phyloP scores from a whole-genome alignment of 805 yeast species.

The Saccharomycopsis sp. region DNA sequence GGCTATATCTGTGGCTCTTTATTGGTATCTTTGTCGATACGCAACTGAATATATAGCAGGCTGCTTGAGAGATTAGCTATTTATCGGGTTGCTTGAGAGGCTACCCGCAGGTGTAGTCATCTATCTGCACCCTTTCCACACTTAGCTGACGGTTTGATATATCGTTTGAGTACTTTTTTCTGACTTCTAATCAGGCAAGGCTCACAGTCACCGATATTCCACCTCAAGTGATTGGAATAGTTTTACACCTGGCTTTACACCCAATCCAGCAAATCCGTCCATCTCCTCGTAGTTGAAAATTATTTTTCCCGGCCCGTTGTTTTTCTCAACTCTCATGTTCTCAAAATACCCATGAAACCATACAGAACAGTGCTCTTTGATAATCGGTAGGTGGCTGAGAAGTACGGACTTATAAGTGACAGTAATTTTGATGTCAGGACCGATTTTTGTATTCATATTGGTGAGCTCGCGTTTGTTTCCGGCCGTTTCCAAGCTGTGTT shows the following conservation, averaged over 20 bases:
- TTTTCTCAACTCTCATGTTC: slow-evolving; percentile 15
- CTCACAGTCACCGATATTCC: no score
- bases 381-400: neutral
- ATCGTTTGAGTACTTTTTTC: no score
- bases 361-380: neutral
- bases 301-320: slow-evolving; percentile 22
- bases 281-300: slow-evolving; percentile 40
- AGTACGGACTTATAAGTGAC: neutral
- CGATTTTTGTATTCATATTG: slow-evolving; percentile 10
- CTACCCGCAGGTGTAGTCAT: no score
- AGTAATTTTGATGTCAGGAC: slow-evolving; percentile 3
- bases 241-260: slow-evolving; percentile 41
- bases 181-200: no score
- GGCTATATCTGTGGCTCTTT: neutral
- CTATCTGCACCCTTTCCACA: no score
- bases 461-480: slow-evolving; percentile 7
- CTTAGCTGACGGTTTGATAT: no score
- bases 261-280: slow-evolving; percentile 64
- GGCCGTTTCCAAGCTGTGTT: neutral
- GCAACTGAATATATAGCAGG: no score
- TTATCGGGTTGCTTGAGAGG: no score
- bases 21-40: no score
- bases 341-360: slow-evolving; percentile 2
- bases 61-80: no score
- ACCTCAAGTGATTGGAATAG: slow-evolving; percentile 46